These are phyloP conservation scores for Aleurites moluccanus DNA, from an alignment of 441 rosid species.

Conservation along the genomic window DNA sequence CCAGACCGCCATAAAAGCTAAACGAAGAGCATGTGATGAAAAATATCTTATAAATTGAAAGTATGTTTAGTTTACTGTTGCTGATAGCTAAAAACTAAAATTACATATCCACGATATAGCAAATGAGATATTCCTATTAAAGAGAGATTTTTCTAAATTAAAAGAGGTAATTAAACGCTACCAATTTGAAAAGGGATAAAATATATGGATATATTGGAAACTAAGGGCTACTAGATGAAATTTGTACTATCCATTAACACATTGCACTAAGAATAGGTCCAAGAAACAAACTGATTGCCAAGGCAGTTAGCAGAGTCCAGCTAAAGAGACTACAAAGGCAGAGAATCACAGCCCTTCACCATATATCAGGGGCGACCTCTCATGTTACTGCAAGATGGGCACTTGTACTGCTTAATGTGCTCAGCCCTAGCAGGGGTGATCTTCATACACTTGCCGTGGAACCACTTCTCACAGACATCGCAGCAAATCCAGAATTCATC, in stretches of 20 bases:
- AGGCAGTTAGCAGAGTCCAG: slow-evolving; percentile 1
- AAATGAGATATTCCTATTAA: neutral
- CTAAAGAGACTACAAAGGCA: slow-evolving; percentile 2
- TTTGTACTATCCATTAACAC: neutral
- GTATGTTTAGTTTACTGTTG: no score
- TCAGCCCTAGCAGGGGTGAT: slow-evolving; percentile 91
- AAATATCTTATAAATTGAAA: no score
- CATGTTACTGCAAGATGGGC: slow-evolving; percentile 87
- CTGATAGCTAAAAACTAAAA: no score
- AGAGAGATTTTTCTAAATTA: neutral
- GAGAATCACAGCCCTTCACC: slow-evolving; percentile 1
- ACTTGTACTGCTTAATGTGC: slow-evolving; percentile 85
- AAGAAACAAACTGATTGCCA: slow-evolving; percentile 18
- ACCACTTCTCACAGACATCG: slow-evolving; percentile 70
- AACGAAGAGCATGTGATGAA: no score
- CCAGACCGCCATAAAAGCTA: no score
- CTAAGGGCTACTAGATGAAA: slow-evolving; percentile 11
- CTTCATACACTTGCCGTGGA: slow-evolving; percentile 83
- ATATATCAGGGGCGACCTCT: slow-evolving; percentile 54
- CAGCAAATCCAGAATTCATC: slow-evolving; percentile 79
- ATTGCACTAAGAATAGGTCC: slow-evolving; percentile 26
- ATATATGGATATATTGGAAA: slow-evolving; percentile 1
- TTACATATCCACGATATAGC: no score
- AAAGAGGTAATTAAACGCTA: neutral
- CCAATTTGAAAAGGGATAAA: neutral